Conservation (phyloP, 371 early-diverging fungal species). For the Zychaea mexicana region DNA sequence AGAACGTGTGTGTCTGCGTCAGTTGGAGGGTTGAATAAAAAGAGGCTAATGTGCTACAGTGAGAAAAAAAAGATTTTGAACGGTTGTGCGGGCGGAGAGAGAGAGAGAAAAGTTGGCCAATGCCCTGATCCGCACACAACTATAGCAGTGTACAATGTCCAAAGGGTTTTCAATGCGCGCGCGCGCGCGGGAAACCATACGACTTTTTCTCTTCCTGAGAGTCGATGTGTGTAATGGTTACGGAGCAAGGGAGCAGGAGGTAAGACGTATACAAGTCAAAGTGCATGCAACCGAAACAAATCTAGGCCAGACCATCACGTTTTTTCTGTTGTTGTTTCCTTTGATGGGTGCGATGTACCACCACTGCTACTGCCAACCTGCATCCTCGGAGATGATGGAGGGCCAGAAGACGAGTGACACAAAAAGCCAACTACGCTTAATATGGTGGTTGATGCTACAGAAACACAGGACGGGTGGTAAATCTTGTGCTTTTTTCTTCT, state of each 20-base stretch:
- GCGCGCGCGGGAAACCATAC: background rate
- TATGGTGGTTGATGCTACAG: background rate
- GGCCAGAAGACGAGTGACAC: background rate
- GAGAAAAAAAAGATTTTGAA: background rate
- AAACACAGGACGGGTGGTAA: constrained; percentile 4
- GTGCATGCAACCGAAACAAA: background rate
- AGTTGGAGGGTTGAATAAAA: background rate
- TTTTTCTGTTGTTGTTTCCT: background rate
- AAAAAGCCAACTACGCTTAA: constrained; percentile 2
- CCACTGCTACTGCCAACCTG: too few relatives aligned
- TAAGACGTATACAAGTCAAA: too few relatives aligned
- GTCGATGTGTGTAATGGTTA: background rate
- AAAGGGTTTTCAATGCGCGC: too few relatives aligned
- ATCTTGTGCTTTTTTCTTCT: background rate
- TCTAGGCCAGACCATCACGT: background rate
- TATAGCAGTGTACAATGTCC: background rate
- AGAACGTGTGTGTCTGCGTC: background rate
- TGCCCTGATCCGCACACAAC: background rate
- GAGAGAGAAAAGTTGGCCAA: background rate
- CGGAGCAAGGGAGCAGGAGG: too few relatives aligned
- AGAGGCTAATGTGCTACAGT: background rate
- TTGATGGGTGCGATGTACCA: background rate
- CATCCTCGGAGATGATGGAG: background rate
- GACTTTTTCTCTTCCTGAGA: background rate
- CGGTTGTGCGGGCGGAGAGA: background rate